Evolutionary conservation across 208 protist genomes (phyloP), one percentile per base, ranked within the genome.

Genomic region (Leishmania mexicana): DNA sequence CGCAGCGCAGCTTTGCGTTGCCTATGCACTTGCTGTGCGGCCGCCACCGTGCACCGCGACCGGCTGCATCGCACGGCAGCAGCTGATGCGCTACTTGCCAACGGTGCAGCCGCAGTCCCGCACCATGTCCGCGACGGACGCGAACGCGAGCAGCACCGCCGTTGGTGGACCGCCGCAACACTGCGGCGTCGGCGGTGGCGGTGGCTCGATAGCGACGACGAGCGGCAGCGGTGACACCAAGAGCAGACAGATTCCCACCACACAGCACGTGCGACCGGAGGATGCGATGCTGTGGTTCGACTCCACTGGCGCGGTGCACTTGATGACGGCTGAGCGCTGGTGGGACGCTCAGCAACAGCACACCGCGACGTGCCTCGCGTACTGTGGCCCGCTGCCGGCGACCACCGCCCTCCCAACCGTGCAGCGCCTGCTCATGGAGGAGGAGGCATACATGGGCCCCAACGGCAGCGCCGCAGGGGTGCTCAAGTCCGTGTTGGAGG

Each of bases 1-100:
- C 51, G 89, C 90, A 10, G 86, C 92, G 8, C 90, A 96, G 79
- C 81, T 95, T 54, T 83, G 92, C n/a, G 80, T 96, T 53, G 90
- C 92, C 1, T 60, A 87, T 40, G 85, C 86, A 10, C 75, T 94
- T 58, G 83, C 83, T 31, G 74, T 78, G 72, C 78, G 68, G 47
- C 82, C 65, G 8, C 38, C 81, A 8, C 71, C 84, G 31, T 64
- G 79, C 47, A 81, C 35, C 31, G 28, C 65, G 13, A 60, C 76
- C 31, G 80, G 81, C 42, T 79, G 64, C 49, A 10, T 40, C 10
- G 80, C 75, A 17, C 75, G 80, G 42, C 73, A 80, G 76, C 80
- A 83, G 65, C 54, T 87, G 74, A 49, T 82, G 76, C 80, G 84
- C 73, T 80, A 79, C 77, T 47, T 84, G 53, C 83, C 79, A 28